phyloP scores from a whole-genome alignment of 2,329 filamentous ascomycete species.

The Calonectria crousiana region DNA sequence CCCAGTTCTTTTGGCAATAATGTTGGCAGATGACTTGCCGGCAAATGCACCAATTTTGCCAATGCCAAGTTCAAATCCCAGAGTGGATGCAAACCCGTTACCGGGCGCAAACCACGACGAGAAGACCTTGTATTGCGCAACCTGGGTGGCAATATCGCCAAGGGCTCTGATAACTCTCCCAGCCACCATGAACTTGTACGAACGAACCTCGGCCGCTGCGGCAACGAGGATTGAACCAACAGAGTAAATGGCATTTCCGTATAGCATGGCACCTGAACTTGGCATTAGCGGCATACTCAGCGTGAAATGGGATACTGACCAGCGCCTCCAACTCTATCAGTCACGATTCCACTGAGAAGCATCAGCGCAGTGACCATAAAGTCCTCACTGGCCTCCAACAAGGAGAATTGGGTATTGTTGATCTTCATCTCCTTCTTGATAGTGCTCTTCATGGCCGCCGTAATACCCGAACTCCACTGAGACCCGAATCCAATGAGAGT shows the following conservation, averaged over 20 bases:
- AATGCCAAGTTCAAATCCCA: conserved; percentile 70
- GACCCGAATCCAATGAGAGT: conserved; percentile 68
- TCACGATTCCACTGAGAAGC: conserved; percentile 64
- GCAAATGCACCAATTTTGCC: conserved; percentile 71
- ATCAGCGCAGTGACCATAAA: conserved; percentile 71
- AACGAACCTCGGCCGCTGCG: conserved; percentile 64
- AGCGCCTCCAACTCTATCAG: conserved; percentile 69
- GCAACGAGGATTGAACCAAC: conserved; percentile 70
- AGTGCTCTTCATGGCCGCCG: conserved; percentile 70
- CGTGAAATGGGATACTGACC: conserved; percentile 41
- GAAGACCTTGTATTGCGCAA: conserved; percentile 74
- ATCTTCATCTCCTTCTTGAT: conserved; percentile 70
- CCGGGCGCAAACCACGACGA: conserved; percentile 72
- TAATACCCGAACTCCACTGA: conserved; percentile 69
- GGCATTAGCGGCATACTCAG: not conserved
- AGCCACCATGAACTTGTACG: conserved; percentile 70
- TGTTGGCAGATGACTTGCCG: conserved; percentile 69
- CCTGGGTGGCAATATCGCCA: conserved; percentile 72
- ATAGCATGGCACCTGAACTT: conserved; percentile 61
- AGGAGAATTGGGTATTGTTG: conserved; percentile 68
- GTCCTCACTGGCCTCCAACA: conserved; percentile 69
- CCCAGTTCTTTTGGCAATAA: conserved; percentile 67
- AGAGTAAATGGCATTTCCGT: conserved; percentile 68
- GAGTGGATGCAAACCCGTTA: conserved; percentile 70
- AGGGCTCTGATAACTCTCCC: conserved; percentile 67